Base-by-base conservation (phyloP, 2,329 filamentous ascomycete genomes). In the Penicillium polonicum region DNA sequence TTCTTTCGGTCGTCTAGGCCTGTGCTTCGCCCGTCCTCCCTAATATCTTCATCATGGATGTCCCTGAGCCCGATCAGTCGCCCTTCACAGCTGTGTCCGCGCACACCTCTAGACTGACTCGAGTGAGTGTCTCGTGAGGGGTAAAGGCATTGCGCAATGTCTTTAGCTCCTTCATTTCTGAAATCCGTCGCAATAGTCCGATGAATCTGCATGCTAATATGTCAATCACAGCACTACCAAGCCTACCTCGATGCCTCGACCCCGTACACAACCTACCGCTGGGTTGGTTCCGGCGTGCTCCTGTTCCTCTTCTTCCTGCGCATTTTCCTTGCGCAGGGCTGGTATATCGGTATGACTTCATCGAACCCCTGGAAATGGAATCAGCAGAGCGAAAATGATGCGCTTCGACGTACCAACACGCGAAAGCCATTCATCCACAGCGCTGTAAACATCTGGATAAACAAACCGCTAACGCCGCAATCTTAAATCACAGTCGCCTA, bases 181-280 rank as follows among this genome's bases (percentile, higher is more conserved):
- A 50, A n/a, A 41, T 31, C 5, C 15, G 25, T 17, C n/a, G 36
- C 13, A 6, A 43, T 15, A 36, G 23, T 23, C 15, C 3, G 10
- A 45, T 17, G 36, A 29, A 12, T 25, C 19, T 60, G 57, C 57
- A 23, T 60, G 58, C 60, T 65, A 57, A 62, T 36, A 38, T 36
- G 12, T 41, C 52, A 58, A 17, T 38, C 52, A 54, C 76, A 97
- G 92, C 85, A 92, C 81, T 97, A 96, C 76, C 94, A 99, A 87
- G 83, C 90, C 56, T 90, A 94, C 63, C 87, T 99, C 66, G 94
- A 99, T 78, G 90, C 92, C 78, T 93, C 89, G 52, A 97, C 93
- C 10, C 94, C 94, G 15, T 95, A 86, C 76, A 87, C 92, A 54
- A 80, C 88, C 58, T 96, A 97, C 79, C 85, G 94, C 82, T 99